Evolutionary conservation across 1,284 basidiomycete genomes (phyloP).

Genomic region (Ustilago trichophora): DNA sequence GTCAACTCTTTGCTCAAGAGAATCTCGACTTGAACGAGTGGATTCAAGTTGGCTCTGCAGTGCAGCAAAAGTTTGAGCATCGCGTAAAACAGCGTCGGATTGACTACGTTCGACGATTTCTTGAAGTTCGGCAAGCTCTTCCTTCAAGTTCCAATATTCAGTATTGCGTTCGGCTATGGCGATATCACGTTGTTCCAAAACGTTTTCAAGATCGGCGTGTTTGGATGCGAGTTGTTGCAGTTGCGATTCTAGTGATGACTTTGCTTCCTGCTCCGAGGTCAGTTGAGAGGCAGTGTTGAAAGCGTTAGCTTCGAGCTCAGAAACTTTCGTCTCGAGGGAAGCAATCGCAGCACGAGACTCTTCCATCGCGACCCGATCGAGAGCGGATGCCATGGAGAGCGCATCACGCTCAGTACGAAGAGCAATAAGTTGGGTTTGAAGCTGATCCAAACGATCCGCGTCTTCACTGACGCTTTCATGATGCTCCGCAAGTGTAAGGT

Average conservation of each 20-base stretch:
- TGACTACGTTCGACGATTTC: conserved; percentile 40
- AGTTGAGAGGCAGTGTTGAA: background rate
- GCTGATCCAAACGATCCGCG: conserved; percentile 13
- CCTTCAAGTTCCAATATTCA: conserved; percentile 53
- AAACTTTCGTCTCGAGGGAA: background rate
- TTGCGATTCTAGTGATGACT: background rate
- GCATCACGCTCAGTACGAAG: background rate
- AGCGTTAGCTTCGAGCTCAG: too few species aligned
- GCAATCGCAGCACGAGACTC: background rate
- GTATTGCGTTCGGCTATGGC: conserved; percentile 25
- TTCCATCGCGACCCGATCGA: background rate
- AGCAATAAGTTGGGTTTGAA: conserved; percentile 8
- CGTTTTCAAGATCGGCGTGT: conserved; percentile 12
- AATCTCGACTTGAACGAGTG: background rate
- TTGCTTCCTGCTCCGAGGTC: background rate
- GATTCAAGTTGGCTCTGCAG: background rate
- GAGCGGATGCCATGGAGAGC: background rate
- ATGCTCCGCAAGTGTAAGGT: conserved; percentile 23
- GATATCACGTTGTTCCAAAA: conserved; percentile 13
- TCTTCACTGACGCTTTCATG: conserved; percentile 10
- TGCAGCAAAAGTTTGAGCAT: background rate
- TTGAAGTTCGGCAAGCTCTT: conserved; percentile 52
- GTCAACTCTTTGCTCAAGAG: background rate
- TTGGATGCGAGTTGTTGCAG: background rate
- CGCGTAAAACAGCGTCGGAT: background rate